Evolutionary conservation across 331 rosid species (phyloP), one percentile per base, ranked within the genome.

Genomic region (Arachis monticola): DNA sequence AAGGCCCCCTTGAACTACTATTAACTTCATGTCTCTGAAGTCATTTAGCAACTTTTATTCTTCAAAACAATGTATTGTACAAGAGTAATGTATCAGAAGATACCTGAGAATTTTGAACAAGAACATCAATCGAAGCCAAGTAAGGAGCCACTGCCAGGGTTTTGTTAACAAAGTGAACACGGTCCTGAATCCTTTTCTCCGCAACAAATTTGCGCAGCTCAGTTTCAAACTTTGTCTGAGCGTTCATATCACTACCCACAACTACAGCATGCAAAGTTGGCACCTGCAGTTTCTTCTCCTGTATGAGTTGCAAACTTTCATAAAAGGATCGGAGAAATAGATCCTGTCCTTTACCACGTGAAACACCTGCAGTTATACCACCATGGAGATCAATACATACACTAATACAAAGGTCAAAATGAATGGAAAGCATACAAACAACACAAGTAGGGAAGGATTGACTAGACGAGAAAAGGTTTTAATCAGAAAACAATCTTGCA

Each of bases 31-130:
- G 32, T 9, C 35, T n/a, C 10, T 48, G 42, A 56, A 40, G 61
- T 69, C 52, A 67, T 58, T 40, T 47, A 71, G 79, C 60, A 61
- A 70, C 46, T 83, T 64, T n/a, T 32, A 69, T 40, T 14, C 38
- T 78, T 17, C 59, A 61, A 69, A 55, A 52, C 27, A 73, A 22
- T 13, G 14, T 53, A 50, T 64, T 22, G 53, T 7, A 32, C 12
- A 13, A 64, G 27, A 2, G 69, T 5, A 77, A 35, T 71, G 67
- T 70, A 46, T 73, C 52, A 73, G 40, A 72, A 57, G 69, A 68
- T 80, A 94, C 99, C 99, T 94, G 97, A 64, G 97, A 91, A 81
- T 91, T 93, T 87, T 93, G 98, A 83, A 93, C 98, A 80, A 92
- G 96, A 86, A 90, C 97, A 81, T 94, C 99, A 72, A 92, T 84